Evolutionary conservation across 202 grass and related monocot species (phyloP), one percentile per base, ranked within the genome.

Genomic region (Brachypodium distachyon): DNA sequence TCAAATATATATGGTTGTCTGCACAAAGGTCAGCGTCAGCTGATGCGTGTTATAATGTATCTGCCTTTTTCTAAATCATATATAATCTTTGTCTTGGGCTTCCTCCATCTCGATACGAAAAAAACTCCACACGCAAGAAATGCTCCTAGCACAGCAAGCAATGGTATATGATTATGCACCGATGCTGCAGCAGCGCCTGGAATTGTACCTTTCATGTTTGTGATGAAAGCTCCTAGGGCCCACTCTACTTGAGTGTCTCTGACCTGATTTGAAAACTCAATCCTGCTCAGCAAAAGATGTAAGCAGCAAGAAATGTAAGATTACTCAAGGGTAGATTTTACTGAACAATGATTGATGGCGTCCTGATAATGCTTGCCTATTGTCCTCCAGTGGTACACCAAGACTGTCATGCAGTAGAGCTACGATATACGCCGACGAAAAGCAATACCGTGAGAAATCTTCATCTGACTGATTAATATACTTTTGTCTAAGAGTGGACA

Each of bases 21-120:
- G 47, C 70, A 75, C 53, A 70, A 80, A 34, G 18, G 44, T 54
- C 61, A 72, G 55, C 26, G 53, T 92, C 82, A 90, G 43, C 77
- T 83, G 74, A 92, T 53, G 80, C 53, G 87, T 33, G 89, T 92
- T 31, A 92, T 80, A 50, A 98, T 98, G 72, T 98, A 98, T 28
- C 87, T 72, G 27, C 89, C 91, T 90, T 98, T 98, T 77, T 98
- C 95, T 43, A 98, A 76, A 81, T 98, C 95, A 1, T 94, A 98
- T 80, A 98, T 92, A 42, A 90, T 98, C 67, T 90, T 98, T 5
- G 81, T 85, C 61, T 87, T 86, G 29, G 95, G 87, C 29, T 75
- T 90, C 79, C 77, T 92, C 87, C 87, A 92, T 94, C 83, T 90
- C 52, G 78, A 86, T 63, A 80, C 69, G 40, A 86, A 63, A 70